These are phyloP conservation scores for Plasmodium coatneyi DNA, from an alignment of 169 alveolate genomes.

Conservation along the genomic window DNA sequence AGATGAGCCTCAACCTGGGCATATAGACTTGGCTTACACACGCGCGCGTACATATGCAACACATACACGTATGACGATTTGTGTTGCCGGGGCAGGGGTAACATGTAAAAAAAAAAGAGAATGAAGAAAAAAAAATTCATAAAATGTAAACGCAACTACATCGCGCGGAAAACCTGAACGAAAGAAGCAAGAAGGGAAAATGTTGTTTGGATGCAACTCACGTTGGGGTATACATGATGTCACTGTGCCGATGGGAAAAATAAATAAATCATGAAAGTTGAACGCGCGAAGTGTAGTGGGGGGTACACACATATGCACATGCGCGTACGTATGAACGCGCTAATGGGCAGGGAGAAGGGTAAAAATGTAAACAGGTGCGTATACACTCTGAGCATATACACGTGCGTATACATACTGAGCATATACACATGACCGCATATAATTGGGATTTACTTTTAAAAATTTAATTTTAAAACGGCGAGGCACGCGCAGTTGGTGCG, in stretches of 20 bases:
- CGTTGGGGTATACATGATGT: neutral
- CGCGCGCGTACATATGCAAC: neutral
- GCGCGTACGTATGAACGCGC: neutral
- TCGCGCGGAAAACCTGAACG: neutral
- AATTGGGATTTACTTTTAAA: conserved; percentile 11
- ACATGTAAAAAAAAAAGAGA: neutral
- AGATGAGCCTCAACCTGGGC: neutral
- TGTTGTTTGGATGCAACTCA: neutral
- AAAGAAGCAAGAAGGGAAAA: neutral
- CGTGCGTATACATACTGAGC: neutral
- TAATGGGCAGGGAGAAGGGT: no score
- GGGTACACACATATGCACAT: neutral
- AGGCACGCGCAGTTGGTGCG: neutral
- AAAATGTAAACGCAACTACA: conserved; percentile 13
- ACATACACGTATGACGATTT: neutral
- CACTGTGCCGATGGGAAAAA: neutral
- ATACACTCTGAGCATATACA: neutral
- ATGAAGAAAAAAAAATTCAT: neutral
- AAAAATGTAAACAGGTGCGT: neutral
- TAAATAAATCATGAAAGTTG: neutral
- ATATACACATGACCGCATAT: neutral
- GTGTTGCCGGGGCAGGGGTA: neutral
- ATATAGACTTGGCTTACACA: neutral
- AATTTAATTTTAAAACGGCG: conserved; percentile 41
- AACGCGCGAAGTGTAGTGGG: neutral